Evolutionary conservation across 345 rosid genomes (phyloP).

Genomic region (Bretschneidera sinensis): DNA sequence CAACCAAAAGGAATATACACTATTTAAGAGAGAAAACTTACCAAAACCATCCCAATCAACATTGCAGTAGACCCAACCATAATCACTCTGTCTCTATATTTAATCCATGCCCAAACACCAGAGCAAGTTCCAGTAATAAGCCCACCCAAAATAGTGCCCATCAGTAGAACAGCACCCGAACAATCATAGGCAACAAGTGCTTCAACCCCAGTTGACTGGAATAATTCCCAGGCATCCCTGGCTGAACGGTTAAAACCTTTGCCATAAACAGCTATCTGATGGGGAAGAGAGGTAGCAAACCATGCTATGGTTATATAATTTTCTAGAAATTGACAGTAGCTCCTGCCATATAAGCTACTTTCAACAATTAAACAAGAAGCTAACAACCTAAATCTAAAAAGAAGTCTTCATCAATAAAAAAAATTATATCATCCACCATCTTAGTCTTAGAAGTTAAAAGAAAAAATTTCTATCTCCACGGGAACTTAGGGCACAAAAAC

Average conservation of each 20-base stretch:
- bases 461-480: background rate
- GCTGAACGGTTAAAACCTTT: slow-evolving; percentile 93
- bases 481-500: too few relatives aligned
- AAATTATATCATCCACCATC: slow-evolving; percentile 1
- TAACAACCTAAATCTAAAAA: slow-evolving; percentile 2
- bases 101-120: slow-evolving; percentile 79
- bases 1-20: background rate
- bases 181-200: slow-evolving; percentile 95
- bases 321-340: background rate
- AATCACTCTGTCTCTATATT: slow-evolving; percentile 50
- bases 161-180: slow-evolving; percentile 87
- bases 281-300: slow-evolving; percentile 4
- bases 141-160: slow-evolving; percentile 88
- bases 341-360: slow-evolving; percentile 1
- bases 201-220: slow-evolving; percentile 98
- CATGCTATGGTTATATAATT: slow-evolving; percentile 4
- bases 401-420: background rate
- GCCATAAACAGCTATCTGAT: slow-evolving; percentile 87
- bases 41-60: slow-evolving; percentile 98
- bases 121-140: slow-evolving; percentile 85
- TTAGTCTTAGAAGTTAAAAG: background rate
- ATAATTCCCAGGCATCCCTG: slow-evolving; percentile 96
- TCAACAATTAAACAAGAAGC: background rate
- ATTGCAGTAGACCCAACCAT: slow-evolving; percentile 93
- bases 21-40: slow-evolving; percentile 26